Percentiles rank a stretch among this genome's conserved stretches.
Evolutionary conservation across 2,329 filamentous ascomycete species (phyloP).

Genomic region (Thielaviopsis euricoi): DNA sequence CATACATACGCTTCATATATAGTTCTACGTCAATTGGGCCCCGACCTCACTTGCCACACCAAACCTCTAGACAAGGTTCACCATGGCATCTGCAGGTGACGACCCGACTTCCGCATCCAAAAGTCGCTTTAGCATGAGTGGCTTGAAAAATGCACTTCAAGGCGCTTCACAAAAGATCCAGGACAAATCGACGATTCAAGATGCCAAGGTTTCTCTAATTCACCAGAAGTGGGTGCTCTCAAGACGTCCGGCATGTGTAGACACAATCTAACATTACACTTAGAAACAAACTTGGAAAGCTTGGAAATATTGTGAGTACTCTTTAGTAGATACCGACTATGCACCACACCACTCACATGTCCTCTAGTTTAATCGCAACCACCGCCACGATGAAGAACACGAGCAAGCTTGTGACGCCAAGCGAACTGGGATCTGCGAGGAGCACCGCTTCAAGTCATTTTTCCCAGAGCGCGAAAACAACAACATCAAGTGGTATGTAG

Average conservation of each 20-base stretch:
- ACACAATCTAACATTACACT: background rate
- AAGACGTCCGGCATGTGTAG: background rate
- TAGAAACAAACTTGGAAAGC: constrained; percentile 42
- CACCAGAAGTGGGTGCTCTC: constrained; percentile 37
- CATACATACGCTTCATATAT: background rate
- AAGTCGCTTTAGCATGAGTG: constrained; percentile 10
- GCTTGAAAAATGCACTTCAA: constrained; percentile 6
- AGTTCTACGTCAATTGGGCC: background rate
- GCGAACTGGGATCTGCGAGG: constrained; percentile 51
- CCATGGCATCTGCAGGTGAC: constrained; percentile 3
- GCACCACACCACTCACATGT: background rate
- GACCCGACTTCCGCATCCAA: constrained; percentile 1
- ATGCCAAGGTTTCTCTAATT: constrained; percentile 33
- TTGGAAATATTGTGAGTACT: constrained; percentile 38
- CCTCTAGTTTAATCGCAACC: constrained; percentile 58
- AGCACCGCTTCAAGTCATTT: constrained; percentile 76
- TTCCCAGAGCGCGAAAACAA: constrained; percentile 78
- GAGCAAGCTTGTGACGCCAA: constrained; percentile 73
- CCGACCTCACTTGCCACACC: too few relatives aligned
- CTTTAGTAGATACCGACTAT: background rate
- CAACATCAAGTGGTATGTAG: constrained; percentile 90
- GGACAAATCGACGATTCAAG: constrained; percentile 7
- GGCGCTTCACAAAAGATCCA: constrained; percentile 6
- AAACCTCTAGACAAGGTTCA: too few relatives aligned
- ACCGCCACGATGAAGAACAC: constrained; percentile 87